Evolutionary conservation across 2,329 filamentous ascomycete species (phyloP), one percentile per base, ranked within the genome.

Genomic region (Ilyonectria sp.): DNA sequence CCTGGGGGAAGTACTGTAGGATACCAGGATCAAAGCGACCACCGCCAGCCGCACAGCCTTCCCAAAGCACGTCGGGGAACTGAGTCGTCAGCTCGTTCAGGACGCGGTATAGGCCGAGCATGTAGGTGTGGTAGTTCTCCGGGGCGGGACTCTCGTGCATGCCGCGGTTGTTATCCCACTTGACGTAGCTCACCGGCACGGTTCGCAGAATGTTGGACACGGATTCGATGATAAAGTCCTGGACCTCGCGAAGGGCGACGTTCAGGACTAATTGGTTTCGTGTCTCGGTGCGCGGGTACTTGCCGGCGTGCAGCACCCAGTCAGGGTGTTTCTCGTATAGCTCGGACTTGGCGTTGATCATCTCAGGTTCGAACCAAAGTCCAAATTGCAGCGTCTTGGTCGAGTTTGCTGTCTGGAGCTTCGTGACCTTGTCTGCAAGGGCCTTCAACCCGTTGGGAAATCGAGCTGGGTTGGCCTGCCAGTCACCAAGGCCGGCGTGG

Each of bases 151-250:
- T 84, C 76, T 92, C 89, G 73, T 91, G 88, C 50, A 91, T 89
- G 1, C 85, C 89, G 6, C 90, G 82, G 78, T 92, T 92, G 77
- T 91, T 90, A 70, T 92, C 90, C 90, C 90, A 92, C 71, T 92
- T 92, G 67, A 92, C 85, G 67, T 92, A 92, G 10, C 80, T 79
- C 53, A 92, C 86, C 26, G 86, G 80, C 0, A 85, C 84, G 1
- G 81, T 85, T 50, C 86, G 81, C 19, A 92, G 83, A 7, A 92
- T 82, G 4, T 82, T 79, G 2, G 88, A 84, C 4, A 92, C 81
- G 0, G 85, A 82, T 0, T 82, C 77, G 69, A 92, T 90, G 73
- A 92, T 86, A 65, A 86, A 91, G 1, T 91, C 84, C 69, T 92
- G 90, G 0, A 92, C 90, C 67, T 91, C 88, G 0, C 85, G 83